These are phyloP conservation scores for Chaetomium fimeti DNA, from an alignment of 495 filamentous ascomycete species.

Conservation along the genomic window DNA sequence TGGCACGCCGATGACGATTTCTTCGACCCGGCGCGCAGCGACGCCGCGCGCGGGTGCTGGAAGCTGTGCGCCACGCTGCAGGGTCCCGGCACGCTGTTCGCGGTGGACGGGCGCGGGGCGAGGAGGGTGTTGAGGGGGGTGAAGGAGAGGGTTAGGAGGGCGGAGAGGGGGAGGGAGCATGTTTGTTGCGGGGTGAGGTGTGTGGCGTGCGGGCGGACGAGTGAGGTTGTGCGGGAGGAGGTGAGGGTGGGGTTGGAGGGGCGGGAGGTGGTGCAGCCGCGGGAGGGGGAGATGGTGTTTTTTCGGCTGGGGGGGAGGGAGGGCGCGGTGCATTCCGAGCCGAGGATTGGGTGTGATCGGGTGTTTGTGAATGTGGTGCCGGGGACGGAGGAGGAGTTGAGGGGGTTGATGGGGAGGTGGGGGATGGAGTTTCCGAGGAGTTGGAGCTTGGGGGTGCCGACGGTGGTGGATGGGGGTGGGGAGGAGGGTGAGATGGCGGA, in stretches of 20 bases:
- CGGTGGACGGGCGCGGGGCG: slow-evolving; percentile 21
- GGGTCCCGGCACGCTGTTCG: slow-evolving; percentile 37
- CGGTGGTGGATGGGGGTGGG: background rate
- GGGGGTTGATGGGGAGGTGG: slow-evolving; percentile 33
- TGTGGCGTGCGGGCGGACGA: slow-evolving; percentile 32
- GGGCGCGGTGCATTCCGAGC: slow-evolving; percentile 41
- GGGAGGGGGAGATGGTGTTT: slow-evolving; percentile 34
- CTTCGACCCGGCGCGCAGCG: slow-evolving; percentile 26
- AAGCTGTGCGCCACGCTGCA: slow-evolving; percentile 40
- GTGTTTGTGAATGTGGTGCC: slow-evolving; percentile 41
- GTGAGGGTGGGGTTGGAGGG: slow-evolving; percentile 25
- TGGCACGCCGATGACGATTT: slow-evolving; percentile 43
- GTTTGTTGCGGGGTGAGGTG: slow-evolving; percentile 35
- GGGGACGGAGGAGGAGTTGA: slow-evolving; percentile 31
- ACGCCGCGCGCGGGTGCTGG: slow-evolving; percentile 25
- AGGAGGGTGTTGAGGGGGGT: slow-evolving; percentile 1
- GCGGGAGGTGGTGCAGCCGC: slow-evolving; percentile 35
- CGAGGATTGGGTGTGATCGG: slow-evolving; percentile 32
- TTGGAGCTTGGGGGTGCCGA: slow-evolving; percentile 20
- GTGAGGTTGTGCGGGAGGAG: slow-evolving; percentile 30
- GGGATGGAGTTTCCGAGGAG: slow-evolving; percentile 38
- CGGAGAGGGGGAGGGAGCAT: slow-evolving; percentile 26
- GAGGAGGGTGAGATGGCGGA: no score
- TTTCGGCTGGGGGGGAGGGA: slow-evolving; percentile 33
- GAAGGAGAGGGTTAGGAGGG: slow-evolving; percentile 27